Percentiles rank a stretch among this genome's conserved stretches.
Evolutionary conservation across 345 rosid species (phyloP).

Genomic region (Eucalyptus erythrocorys): DNA sequence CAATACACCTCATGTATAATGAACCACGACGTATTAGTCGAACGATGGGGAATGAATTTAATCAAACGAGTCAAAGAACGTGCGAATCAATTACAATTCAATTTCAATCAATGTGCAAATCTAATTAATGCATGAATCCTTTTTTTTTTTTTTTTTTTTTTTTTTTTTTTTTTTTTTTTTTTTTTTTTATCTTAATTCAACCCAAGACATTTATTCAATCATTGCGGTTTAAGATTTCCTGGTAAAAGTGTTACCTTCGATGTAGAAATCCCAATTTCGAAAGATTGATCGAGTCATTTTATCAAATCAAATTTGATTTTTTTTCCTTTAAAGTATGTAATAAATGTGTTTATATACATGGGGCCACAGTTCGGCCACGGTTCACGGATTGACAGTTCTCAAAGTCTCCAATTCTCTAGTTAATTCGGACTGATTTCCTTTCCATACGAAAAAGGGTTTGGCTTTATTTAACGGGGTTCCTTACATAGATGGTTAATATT

Average conservation of each 20-base stretch:
- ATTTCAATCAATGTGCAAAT: neutral
- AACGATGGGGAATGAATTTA: neutral
- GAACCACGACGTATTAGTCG: fast-evolving
- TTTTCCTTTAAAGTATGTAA: neutral
- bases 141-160: neutral
- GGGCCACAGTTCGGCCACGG: neutral
- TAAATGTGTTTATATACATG: neutral
- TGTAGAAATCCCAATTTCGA: neutral
- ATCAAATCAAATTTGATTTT: neutral
- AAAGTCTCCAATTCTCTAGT: neutral
- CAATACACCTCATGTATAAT: neutral
- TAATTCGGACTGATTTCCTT: fast-evolving
- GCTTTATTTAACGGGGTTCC: neutral
- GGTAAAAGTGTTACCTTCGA: neutral
- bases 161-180: neutral
- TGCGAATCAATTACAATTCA: neutral
- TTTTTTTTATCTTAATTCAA: neutral
- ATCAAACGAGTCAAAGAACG: neutral
- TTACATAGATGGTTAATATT: fast-evolving
- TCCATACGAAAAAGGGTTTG: neutral
- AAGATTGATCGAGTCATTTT: neutral
- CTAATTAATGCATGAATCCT: neutral
- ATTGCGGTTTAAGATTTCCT: neutral
- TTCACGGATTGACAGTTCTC: neutral
- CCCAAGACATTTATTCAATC: neutral